These are phyloP conservation scores for Pythium vanterpoolii DNA, from an alignment of 352 stramenopile species.

Conservation along the genomic window DNA sequence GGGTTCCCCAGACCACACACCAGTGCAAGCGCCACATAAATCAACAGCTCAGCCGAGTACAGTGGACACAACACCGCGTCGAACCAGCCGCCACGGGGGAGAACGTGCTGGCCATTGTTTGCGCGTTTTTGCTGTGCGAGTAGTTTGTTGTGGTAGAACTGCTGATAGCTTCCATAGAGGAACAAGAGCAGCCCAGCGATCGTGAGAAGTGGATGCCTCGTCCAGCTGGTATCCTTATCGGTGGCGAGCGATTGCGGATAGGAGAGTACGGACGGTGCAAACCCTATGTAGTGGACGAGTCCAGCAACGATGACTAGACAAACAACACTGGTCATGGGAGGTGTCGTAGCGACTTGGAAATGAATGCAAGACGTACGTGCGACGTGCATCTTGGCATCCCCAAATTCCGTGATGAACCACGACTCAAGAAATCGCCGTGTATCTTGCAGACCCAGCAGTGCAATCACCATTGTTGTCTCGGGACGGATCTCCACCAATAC, in stretches of 20 bases:
- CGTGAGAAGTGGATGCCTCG: conserved; percentile 16
- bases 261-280: conserved; percentile 44
- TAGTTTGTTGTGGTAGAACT: conserved; percentile 53
- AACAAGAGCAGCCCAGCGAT: conserved; percentile 35
- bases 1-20: conserved; percentile 32
- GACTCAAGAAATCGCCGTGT: conserved; percentile 58
- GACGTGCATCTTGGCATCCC: conserved; percentile 59
- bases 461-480: conserved; percentile 40
- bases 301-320: conserved; percentile 47
- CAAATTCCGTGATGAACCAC: conserved; percentile 62
- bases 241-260: not conserved
- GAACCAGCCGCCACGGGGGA: conserved; percentile 66
- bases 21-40: conserved; percentile 54
- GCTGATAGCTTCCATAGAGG: conserved; percentile 50
- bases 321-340: not conserved
- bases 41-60: conserved; percentile 59
- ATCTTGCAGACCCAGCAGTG: conserved; percentile 52
- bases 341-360: not conserved
- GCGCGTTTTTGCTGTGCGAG: conserved; percentile 53
- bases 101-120: conserved; percentile 44
- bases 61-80: conserved; percentile 56
- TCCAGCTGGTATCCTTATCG: conserved; percentile 20
- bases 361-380: conserved; percentile 16
- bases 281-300: conserved; percentile 56
- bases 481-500: conserved; percentile 27